A percentile compares a stretch with the other conserved stretches of the same genome.
Evolutionary conservation across 2,329 filamentous ascomycete species (phyloP).

Genomic region (Ophiostoma fasciatum): DNA sequence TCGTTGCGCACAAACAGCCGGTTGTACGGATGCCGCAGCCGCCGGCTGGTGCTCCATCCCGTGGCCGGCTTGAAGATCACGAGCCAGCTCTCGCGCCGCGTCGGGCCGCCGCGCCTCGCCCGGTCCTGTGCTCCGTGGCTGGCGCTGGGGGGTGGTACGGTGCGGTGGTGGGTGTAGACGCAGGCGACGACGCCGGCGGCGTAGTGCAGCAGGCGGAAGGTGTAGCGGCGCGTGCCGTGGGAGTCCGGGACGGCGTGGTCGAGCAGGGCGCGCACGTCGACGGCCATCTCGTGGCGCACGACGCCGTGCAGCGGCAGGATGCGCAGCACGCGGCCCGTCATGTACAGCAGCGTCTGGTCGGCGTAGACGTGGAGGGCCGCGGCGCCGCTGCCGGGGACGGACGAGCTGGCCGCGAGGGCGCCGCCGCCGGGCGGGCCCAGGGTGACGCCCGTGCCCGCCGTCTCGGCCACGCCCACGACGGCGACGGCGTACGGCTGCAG

Average conservation of each 20-base stretch:
- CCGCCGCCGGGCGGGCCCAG: no score
- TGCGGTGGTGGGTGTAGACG: slow-evolving; percentile 30
- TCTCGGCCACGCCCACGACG: slow-evolving; percentile 42
- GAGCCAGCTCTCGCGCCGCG: slow-evolving; percentile 30
- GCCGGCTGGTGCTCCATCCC: slow-evolving; percentile 25
- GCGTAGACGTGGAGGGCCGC: slow-evolving; percentile 27
- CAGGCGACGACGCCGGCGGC: slow-evolving; percentile 42
- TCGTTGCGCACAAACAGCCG: slow-evolving; percentile 57
- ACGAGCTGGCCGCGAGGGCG: no score
- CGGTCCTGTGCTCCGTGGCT: no score
- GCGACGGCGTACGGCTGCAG: slow-evolving; percentile 48
- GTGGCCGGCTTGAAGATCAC: slow-evolving; percentile 31
- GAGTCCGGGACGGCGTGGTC: slow-evolving; percentile 22
- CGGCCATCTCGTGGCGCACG: slow-evolving; percentile 34
- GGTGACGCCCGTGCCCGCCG: no score
- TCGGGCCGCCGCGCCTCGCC: no score
- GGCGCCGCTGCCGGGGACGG: background rate
- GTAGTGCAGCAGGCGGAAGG: slow-evolving; percentile 41
- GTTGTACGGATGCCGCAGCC: slow-evolving; percentile 29
- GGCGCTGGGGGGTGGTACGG: no score
- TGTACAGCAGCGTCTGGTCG: slow-evolving; percentile 51
- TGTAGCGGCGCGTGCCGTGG: slow-evolving; percentile 22
- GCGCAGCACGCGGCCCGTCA: slow-evolving; percentile 33
- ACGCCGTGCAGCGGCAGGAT: slow-evolving; percentile 38
- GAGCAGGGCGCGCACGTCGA: slow-evolving; percentile 34